These are phyloP conservation scores for Bryoglossum gracile DNA, from an alignment of 495 filamentous ascomycete species.

Conservation along the genomic window DNA sequence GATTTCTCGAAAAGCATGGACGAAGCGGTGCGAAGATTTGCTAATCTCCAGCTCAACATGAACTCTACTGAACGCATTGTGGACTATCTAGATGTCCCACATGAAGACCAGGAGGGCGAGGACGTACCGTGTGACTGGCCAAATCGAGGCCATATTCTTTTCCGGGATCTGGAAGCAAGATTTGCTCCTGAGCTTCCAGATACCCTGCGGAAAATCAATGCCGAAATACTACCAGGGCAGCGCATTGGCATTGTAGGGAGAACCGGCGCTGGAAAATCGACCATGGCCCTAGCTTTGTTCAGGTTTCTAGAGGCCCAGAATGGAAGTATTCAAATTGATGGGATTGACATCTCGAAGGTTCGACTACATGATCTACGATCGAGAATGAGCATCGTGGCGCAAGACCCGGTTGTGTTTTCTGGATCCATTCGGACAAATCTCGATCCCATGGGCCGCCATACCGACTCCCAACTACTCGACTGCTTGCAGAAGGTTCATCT, in stretches of 20 bases:
- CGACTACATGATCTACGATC: conserved; percentile 40
- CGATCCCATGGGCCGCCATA: conserved; percentile 42
- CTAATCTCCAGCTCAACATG: conserved; percentile 38
- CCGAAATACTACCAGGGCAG: conserved; percentile 31
- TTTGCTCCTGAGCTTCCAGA: conserved; percentile 36
- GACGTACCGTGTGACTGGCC: conserved; percentile 40
- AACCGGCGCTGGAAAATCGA: conserved; percentile 44
- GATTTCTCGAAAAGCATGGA: conserved; percentile 46
- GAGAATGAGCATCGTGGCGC: conserved; percentile 44
- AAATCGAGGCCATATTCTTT: conserved; percentile 32
- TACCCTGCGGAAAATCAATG: conserved; percentile 37
- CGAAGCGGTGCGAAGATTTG: conserved; percentile 47
- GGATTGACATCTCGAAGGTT: conserved; percentile 41
- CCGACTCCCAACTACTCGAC: conserved; percentile 45
- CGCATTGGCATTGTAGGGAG: conserved; percentile 45
- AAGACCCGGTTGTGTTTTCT: conserved; percentile 43
- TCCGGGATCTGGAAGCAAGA: conserved; percentile 33
- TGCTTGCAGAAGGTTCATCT: conserved; percentile 53
- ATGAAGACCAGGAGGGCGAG: conserved; percentile 29
- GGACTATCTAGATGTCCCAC: conserved; percentile 32
- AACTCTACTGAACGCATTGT: conserved; percentile 35
- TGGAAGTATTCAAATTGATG: conserved; percentile 41
- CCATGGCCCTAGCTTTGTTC: conserved; percentile 38
- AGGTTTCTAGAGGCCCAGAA: conserved; percentile 37
- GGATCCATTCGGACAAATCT: conserved; percentile 45